phyloP scores from a whole-genome alignment of 2,329 filamentous ascomycete species.

The Falciphora oryzae region DNA sequence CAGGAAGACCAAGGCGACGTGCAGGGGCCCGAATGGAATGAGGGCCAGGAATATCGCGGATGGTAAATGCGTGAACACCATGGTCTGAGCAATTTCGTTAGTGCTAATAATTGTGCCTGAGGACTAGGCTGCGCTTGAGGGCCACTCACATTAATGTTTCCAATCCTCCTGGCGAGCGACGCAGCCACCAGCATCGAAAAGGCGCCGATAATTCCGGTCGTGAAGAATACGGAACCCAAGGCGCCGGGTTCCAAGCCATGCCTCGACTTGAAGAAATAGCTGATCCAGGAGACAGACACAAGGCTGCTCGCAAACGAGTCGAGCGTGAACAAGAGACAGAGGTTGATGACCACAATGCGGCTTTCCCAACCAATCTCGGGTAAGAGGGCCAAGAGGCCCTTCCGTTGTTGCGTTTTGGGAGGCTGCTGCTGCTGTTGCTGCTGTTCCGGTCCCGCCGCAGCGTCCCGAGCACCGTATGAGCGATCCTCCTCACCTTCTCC shows the following conservation, averaged over 20 bases:
- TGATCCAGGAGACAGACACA: conserved; percentile 56
- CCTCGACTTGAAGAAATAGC: conserved; percentile 47
- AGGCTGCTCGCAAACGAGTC: conserved; percentile 68
- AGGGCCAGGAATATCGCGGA: conserved; percentile 60
- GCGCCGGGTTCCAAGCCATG: conserved; percentile 42
- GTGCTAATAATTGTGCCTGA: conserved; percentile 16
- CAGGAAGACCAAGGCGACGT: conserved; percentile 43
- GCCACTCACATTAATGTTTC: conserved; percentile 57
- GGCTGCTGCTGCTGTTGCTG: neutral
- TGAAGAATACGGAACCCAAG: conserved; percentile 50
- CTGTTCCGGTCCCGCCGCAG: neutral
- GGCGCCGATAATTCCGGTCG: conserved; percentile 45
- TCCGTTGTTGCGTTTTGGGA: neutral
- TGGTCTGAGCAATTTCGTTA: conserved; percentile 42
- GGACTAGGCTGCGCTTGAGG: neutral
- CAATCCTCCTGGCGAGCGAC: conserved; percentile 48
- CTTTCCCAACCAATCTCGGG: conserved; percentile 54
- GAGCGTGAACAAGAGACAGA: conserved; percentile 62
- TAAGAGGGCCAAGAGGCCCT: conserved; percentile 30
- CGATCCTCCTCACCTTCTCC: conserved; percentile 1
- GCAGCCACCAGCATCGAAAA: conserved; percentile 47
- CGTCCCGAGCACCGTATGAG: neutral
- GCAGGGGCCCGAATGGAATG: conserved; percentile 30
- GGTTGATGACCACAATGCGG: conserved; percentile 46
- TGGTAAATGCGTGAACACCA: conserved; percentile 70